Base-by-base conservation (phyloP, 495 filamentous ascomycete genomes). In the Beverwykella pulmonaria region DNA sequence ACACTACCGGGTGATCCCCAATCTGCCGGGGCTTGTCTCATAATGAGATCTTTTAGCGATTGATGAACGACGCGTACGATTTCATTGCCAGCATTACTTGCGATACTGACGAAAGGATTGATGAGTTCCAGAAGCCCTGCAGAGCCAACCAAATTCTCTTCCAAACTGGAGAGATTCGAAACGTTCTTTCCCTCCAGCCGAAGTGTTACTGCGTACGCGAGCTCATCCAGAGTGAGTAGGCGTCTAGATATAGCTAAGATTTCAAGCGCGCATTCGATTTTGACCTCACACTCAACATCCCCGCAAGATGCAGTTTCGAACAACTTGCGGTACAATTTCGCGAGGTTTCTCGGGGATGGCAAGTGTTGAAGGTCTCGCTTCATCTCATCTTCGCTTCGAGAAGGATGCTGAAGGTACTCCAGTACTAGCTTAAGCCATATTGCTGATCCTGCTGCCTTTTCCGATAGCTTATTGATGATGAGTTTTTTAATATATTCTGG, bases 21-120 rank as follows among this genome's bases (percentile, higher is more conserved):
- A 26, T 53, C 7, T 53, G 23, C 49, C 14, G 49, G 49, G 6
- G 49, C n/a, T 23, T 53, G 12, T 53, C 6, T 23, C 10, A 53
- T 26, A 15, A 53, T 53, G 6, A 53, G n/a, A 23, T 53, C 49
- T 27, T 53, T 53, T 7, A 53, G 23, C 49, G 49, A 53, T 53
- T 53, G 49, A 53, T 53, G 49, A 53, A 53, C 49, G 12, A 53
- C 10, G 49, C 49, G 49, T 22, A 53, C 49, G 49, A 53, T 53
- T 15, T 8, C 49, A 53, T 26, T 15, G 10, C 49, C 49, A 8
- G 49, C 6, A 26, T 8, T 23, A 9, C 49, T 20, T 53, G 26
- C 23, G 49, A 53, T 26, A 27, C 49, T 53, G 49, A 53, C 49
- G 49, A 53, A 53, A 27, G 49, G 49, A 27, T 26, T 53, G 23